phyloP scores from a whole-genome alignment of 768 basidiomycete genomes.

The Lentinula sp. region DNA sequence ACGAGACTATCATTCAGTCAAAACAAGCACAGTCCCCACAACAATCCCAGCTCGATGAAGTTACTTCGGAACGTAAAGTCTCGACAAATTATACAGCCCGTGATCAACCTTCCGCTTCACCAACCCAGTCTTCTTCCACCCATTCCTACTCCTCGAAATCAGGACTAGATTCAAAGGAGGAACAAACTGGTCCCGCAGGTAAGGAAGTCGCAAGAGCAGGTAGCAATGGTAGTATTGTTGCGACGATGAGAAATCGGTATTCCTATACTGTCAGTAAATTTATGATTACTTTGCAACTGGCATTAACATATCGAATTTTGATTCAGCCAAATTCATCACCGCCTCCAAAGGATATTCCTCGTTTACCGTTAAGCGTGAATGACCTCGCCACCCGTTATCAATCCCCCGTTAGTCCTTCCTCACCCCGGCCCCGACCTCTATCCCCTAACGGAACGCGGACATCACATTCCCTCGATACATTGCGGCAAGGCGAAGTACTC shows the following conservation, averaged over 20 bases:
- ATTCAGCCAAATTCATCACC: slow-evolving; percentile 46
- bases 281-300: background rate
- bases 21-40: background rate
- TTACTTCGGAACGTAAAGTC: too few species aligned
- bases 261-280: slow-evolving; percentile 42
- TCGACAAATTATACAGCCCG: background rate
- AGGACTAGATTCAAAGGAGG: slow-evolving; percentile 8
- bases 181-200: slow-evolving; percentile 27
- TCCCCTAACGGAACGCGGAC: slow-evolving; percentile 26
- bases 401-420: slow-evolving; percentile 24
- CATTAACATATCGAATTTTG: slow-evolving; percentile 5
- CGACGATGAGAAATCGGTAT: slow-evolving; percentile 64
- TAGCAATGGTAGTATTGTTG: slow-evolving; percentile 56
- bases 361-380: slow-evolving; percentile 56
- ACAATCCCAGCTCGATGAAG: background rate
- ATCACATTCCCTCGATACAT: slow-evolving; percentile 13
- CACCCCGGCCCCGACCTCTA: slow-evolving; percentile 26
- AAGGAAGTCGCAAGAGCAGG: slow-evolving; percentile 23
- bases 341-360: slow-evolving; percentile 55
- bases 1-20: background rate
- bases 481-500: slow-evolving; percentile 16
- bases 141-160: background rate
- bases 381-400: slow-evolving; percentile 55
- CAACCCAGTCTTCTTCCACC: background rate
- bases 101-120: background rate